Conservation (phyloP, 148 eudicot genomes). For the Arctostaphylos glauca region DNA sequence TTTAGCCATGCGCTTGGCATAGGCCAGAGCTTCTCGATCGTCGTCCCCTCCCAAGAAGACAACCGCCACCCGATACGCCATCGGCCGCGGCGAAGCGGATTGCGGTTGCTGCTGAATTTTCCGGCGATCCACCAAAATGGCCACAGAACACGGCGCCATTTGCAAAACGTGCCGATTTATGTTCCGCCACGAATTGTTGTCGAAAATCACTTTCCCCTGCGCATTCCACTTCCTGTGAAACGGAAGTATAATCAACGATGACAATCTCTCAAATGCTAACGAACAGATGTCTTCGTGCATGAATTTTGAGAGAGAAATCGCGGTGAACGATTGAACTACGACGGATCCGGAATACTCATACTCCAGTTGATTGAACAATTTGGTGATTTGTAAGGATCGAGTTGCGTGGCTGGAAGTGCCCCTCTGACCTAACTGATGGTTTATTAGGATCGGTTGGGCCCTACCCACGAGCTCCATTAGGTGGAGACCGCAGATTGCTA, state of each 20-base stretch:
- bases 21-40: conserved; percentile 38
- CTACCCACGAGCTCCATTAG: conserved; percentile 34
- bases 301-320: conserved; percentile 24
- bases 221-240: conserved; percentile 42
- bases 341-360: conserved; percentile 14
- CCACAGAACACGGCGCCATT: conserved; percentile 36
- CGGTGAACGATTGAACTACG: conserved; percentile 26
- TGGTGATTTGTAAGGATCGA: conserved; percentile 25
- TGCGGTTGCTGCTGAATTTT: conserved; percentile 12
- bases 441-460: conserved; percentile 32
- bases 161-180: conserved; percentile 24
- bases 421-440: conserved; percentile 32
- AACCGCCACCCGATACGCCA: conserved; percentile 17
- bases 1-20: conserved; percentile 27
- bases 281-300: conserved; percentile 40
- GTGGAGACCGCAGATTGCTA: conserved; percentile 22
- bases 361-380: conserved; percentile 17
- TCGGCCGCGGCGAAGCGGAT: not conserved
- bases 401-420: conserved; percentile 17
- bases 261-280: conserved; percentile 33
- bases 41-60: conserved; percentile 36
- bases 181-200: conserved; percentile 13
- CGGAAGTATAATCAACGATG: conserved; percentile 36
- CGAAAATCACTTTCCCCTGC: conserved; percentile 30
- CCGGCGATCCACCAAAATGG: conserved; percentile 31